Conservation (phyloP, 2,329 filamentous ascomycete species). For the Uncinocarpus reesii region DNA sequence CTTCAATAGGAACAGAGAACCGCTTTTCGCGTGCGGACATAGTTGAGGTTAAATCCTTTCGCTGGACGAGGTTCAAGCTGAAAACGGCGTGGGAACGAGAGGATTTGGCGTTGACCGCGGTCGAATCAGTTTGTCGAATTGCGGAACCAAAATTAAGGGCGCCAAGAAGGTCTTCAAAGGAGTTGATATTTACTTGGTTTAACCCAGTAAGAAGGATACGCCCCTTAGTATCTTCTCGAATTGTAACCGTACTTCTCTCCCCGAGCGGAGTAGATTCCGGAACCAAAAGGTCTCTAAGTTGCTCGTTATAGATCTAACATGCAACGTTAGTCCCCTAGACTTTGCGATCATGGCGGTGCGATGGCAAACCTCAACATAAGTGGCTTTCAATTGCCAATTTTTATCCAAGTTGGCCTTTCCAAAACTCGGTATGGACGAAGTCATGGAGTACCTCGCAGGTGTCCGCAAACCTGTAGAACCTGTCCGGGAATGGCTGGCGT, state of each 20-base stretch:
- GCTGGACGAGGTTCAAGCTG: slow-evolving; percentile 80
- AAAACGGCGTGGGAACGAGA: slow-evolving; percentile 97
- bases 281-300: slow-evolving; percentile 78
- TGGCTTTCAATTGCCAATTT: slow-evolving; percentile 84
- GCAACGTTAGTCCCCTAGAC: background rate
- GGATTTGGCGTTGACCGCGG: slow-evolving; percentile 93
- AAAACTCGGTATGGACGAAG: slow-evolving; percentile 37
- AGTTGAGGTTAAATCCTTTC: slow-evolving; percentile 48
- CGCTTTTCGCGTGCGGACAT: slow-evolving; percentile 63
- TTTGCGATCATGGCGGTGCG: background rate
- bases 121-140: slow-evolving; percentile 93
- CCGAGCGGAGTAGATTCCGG: slow-evolving; percentile 58
- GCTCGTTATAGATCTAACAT: slow-evolving; percentile 85
- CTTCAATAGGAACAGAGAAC: slow-evolving; percentile 74
- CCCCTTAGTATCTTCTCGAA: slow-evolving; percentile 87
- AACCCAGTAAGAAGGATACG: slow-evolving; percentile 89
- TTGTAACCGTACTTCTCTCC: slow-evolving; percentile 73
- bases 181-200: slow-evolving; percentile 78
- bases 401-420: slow-evolving; percentile 49
- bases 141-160: slow-evolving; percentile 86
- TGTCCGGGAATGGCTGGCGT: slow-evolving; percentile 45
- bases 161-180: slow-evolving; percentile 78
- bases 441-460: slow-evolving; percentile 64
- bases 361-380: slow-evolving; percentile 59
- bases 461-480: slow-evolving; percentile 69